Evolutionary conservation across 2,329 filamentous ascomycete genomes (phyloP), one percentile per base, ranked within the genome.

Genomic region (Epichloe brachyelytri): DNA sequence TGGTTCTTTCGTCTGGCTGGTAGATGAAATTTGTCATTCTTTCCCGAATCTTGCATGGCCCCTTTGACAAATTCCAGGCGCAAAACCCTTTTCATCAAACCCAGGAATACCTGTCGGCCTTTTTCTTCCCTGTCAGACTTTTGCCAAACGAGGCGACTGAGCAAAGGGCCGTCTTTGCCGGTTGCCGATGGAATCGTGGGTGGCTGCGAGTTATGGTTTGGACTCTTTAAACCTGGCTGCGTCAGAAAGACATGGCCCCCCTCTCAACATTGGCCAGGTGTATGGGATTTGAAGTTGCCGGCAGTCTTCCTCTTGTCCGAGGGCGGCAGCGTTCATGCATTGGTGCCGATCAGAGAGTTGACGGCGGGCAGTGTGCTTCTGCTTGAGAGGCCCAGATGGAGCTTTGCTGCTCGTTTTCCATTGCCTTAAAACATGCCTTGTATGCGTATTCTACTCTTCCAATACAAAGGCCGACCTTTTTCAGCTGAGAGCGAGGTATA

Each of bases 241-340:
- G 26, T 30, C 26, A 30, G 26, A 10, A 10, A 77, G 26, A 26
- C 26, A 26, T 26, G 6, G 0, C 6, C 26, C 26, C 26, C 22
- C 3, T 22, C 20, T 26, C 26, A 26, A 26, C 26, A 8, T 26
- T 26, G 26, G 22, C 26, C 26, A 26, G 26, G 26, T 26, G 20
- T 1, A 6, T 22, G 20, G 20, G 20, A 89, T 64, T 87, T 85
- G 65, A 77, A 83, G 46, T 83, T 84, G 4, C 82, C 84, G 1
- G 83, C 82, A 3, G 76, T 89, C 54, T 88, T 86, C 71, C 74
- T 89, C 33, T 80, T 84, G 33, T 84, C 79, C 19, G 85, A 88
- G 57, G 80, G 83, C 15, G 83, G 83, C 78, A 43, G 72, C 73
- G 56, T 89, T 85, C 71, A 86, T 89, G 83, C 89, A 85, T 17